Base-by-base conservation (phyloP, 176 grass and related monocot genomes). In the Oryza meyeriana region DNA sequence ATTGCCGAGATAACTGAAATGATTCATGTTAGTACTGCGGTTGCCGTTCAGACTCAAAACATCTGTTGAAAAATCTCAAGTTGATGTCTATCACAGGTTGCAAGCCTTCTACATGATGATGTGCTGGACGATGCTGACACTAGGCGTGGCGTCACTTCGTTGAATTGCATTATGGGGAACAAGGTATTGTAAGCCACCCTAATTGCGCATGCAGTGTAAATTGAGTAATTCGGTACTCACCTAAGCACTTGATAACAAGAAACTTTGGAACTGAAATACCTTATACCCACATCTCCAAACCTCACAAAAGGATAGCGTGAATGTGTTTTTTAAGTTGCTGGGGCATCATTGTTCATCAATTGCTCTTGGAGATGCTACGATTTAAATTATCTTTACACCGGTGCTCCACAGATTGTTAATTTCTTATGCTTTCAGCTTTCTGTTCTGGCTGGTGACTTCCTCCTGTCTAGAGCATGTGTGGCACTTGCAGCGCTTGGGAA, bases 1-100 rank as follows among this genome's bases (percentile, higher is more conserved):
- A 84, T 98, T 73, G 96, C 96, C 2, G 93, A 93, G 90, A 98
- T 98, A 79, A 93, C 90, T 76, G 96, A 98, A 93, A 98, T 98
- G 96, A 98, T 98, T 82, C 96, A 98, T 93, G 96, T 98, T 62
- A 83, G 90, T 91, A 35, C 35, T 69, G 1, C 34, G 2, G 20
- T 8, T 78, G 4, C 69, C 57, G 39, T 82, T 92, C 10, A 65
- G 52, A 76, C n/a, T 27, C 6, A 1, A 59, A 48, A 85, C 10
- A 22, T n/a, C 79, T 79, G 18, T 42, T 35, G 58, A n/a, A 22
- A 12, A 66, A 34, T 83, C 20, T 82, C 65, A 82, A 77, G 13
- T 33, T 81, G 26, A 64, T 66, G 61, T 84, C 32, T 72, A 52
- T 72, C 61, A 64, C 71, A 98, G 96, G 96, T 98, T 0, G 96